These are phyloP conservation scores for Magnusiomyces suaveolens DNA, from an alignment of 1,139 yeast genomes.

Conservation along the genomic window DNA sequence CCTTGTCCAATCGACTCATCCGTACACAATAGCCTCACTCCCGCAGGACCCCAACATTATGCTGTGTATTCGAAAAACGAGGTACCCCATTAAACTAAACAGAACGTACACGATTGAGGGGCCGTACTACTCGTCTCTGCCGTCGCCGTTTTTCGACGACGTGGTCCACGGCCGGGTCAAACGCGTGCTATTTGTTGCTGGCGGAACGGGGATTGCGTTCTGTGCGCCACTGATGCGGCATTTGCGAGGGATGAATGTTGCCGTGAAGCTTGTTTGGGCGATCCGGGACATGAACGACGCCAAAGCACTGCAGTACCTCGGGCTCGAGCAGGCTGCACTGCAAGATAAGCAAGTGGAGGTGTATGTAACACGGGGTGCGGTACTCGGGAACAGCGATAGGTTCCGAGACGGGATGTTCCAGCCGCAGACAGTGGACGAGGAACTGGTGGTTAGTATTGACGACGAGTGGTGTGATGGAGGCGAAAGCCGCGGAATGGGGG, in stretches of 20 bases:
- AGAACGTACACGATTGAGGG: conserved; percentile 60
- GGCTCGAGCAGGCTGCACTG: conserved; percentile 27
- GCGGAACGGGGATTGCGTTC: conserved; percentile 73
- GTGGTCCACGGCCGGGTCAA: conserved; percentile 33
- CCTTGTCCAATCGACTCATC: conserved; percentile 51
- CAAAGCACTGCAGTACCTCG: conserved; percentile 40
- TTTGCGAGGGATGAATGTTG: conserved; percentile 67
- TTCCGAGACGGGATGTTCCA: conserved; percentile 8
- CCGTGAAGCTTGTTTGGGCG: conserved; percentile 77
- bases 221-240: conserved; percentile 73
- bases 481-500: neutral
- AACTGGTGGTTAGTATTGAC: conserved; percentile 8
- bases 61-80: conserved; percentile 55
- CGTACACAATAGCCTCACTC: conserved; percentile 72
- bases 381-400: too few relatives aligned
- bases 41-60: conserved; percentile 42
- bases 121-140: conserved; percentile 44
- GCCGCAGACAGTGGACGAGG: conserved; percentile 11
- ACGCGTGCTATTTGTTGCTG: conserved; percentile 55
- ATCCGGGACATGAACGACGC: conserved; percentile 74
- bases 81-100: conserved; percentile 44
- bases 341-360: conserved; percentile 28
- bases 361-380: conserved; percentile 27
- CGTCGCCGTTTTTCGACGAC: conserved; percentile 24
- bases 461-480: conserved; percentile 14